phyloP scores from a whole-genome alignment of 78 protist genomes.

The Bigelowiella natans region DNA sequence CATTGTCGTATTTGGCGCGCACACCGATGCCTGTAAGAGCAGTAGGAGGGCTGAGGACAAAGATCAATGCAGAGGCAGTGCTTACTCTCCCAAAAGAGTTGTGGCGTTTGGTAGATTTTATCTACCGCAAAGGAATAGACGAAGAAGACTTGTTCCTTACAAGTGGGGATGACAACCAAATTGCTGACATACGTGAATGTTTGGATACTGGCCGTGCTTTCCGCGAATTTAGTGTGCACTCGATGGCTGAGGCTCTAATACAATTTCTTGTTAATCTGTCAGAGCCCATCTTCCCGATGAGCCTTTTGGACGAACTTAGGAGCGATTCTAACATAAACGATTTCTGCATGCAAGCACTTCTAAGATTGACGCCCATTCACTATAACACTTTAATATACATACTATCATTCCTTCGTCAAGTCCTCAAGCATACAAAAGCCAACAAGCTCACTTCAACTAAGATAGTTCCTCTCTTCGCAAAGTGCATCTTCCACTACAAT shows the following conservation, averaged over 20 bases:
- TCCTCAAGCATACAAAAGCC: not conserved
- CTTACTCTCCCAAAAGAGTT: not conserved
- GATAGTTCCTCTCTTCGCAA: not conserved
- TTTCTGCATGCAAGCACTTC: not conserved
- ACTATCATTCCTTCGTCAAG: not conserved
- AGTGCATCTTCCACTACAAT: not conserved
- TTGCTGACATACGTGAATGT: not conserved
- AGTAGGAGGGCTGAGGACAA: not conserved
- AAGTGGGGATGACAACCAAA: not conserved
- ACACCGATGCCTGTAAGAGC: not conserved
- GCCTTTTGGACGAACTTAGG: not conserved
- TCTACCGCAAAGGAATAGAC: not conserved
- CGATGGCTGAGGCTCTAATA: not conserved
- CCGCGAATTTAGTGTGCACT: not conserved
- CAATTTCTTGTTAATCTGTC: not conserved
- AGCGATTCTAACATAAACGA: not conserved
- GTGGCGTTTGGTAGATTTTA: not conserved
- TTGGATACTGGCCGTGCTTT: not conserved
- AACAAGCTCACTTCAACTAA: not conserved
- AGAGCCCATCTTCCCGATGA: not conserved
- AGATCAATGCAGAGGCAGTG: not conserved
- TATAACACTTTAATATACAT: not conserved
- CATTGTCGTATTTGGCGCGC: not conserved
- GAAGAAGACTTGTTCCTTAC: not conserved
- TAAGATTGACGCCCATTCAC: not conserved